Base-by-base conservation (phyloP, 371 early-diverging fungal species). In the Caulochytrium protostelioides region DNA sequence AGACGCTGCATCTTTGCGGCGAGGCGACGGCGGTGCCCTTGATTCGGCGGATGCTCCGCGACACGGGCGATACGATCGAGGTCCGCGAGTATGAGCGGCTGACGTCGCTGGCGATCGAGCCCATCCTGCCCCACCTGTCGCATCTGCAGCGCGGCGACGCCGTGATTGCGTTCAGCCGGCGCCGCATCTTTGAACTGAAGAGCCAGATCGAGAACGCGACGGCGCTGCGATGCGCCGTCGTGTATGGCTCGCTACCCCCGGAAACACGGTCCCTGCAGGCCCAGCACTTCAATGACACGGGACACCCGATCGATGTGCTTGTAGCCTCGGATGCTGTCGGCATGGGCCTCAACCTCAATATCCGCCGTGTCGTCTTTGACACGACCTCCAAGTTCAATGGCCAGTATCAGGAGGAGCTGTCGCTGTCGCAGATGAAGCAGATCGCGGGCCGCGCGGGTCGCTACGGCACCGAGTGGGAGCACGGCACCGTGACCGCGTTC, bases 301-400 rank as follows among this genome's bases (percentile, higher is more conserved):
- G 63, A n/a, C 69, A 69, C 32, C 74, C 60, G 7, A 73, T 75
- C 38, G 74, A 83, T 41, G 77, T 92, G 1, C 49, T 94, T 13
- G 82, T 94, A 9, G 87, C 92, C 4, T 81, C 83, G 29, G 95
- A 94, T 57, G 95, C 95, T 0, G 70, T 94, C 27, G 95, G 95
- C 19, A 91, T 94, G 92, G 95, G 95, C 0, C 58, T 91, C 3
- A 91, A 94, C 47, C 41, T 94, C 13, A 80, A 83, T 30, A 89
- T 90, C 42, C 69, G 73, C 14, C 78, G 90, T 10, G 59, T 91
- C 13, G 60, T 92, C 10, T 87, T 91, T 42, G 69, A 71, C 17
- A 54, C 67, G 0, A 37, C 79, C 3, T 37, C 49, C 22, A 91
- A 90, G 52, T 90, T 62, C 41, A 70, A 91, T 50, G 90, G 91